Evolutionary conservation across 768 basidiomycete genomes (phyloP), one percentile per base, ranked within the genome.

Genomic region (Mycena pura): DNA sequence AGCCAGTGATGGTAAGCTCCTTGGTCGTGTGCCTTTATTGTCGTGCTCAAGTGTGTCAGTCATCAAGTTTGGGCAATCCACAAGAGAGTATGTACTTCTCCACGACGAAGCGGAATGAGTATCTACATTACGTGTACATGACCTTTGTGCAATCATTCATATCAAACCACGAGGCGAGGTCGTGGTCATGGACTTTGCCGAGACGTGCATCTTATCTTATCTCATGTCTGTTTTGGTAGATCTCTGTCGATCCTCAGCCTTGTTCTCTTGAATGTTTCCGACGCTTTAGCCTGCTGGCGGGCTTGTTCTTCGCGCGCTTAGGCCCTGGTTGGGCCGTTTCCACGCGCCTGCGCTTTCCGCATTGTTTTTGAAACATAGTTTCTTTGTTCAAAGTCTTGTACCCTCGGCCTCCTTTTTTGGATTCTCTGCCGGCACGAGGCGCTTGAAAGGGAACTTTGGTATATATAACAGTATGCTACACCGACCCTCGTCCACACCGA

Each of bases 11-110:
- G 89, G 94, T 95, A 59, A 56, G 89, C 73, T 19, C 47, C 61
- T 24, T 44, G 29, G 29, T 57, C n/a, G 38, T 63, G 48, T 38
- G 28, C n/a, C 9, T 60, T 43, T 13, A 22, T 19, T 50, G 15
- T 48, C 46, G 14, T 48, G 58, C 57, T 71, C 19, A 66, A 28
- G 24, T 17, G 21, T 55, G 38, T 4, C 68, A 95, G 93, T 95
- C 19, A 85, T 95, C 63, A 94, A 93, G 76, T 94, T 95, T 67
- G 93, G 93, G 4, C 81, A 87, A 62, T 93, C 91, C 3, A 82
- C 82, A 34, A 81, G 89, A 65, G 93, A 95, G 77, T 95, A 94
- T 73, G 93, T 95, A 13, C 79, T 95, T 39, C 78, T 95, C 10
- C 90, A 93, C 67, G 93, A 94, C 57, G 91, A 93, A 52, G 87